Evolutionary conservation across 345 rosid species (phyloP).

Genomic region (Eucalyptus decipiens): DNA sequence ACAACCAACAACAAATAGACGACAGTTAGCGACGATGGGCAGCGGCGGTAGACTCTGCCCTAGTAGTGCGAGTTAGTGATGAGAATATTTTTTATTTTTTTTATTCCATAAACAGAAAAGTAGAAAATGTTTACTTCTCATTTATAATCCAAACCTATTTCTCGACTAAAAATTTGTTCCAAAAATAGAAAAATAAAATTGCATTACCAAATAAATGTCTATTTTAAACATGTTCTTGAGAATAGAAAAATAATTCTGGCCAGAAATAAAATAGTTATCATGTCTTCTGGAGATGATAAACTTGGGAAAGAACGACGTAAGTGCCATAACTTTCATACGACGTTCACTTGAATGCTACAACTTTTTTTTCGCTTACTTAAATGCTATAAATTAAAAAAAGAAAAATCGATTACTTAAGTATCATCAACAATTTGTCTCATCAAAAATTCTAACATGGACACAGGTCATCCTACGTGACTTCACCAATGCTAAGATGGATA

Average conservation of each 20-base stretch:
- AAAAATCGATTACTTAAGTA: too few species aligned
- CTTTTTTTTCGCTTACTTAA: too few species aligned
- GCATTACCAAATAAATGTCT: accelerated
- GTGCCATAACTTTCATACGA: accelerated
- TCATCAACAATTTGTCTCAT: accelerated
- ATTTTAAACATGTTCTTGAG: too few species aligned
- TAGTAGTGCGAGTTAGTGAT: accelerated
- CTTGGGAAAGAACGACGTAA: accelerated
- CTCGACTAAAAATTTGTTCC: accelerated
- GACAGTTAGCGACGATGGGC: accelerated
- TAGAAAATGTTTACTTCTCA: accelerated
- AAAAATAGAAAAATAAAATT: too few species aligned
- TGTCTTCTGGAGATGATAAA: accelerated
- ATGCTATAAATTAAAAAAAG: accelerated
- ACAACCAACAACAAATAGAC: accelerated
- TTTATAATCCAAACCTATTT: too few species aligned
- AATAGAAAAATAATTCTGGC: accelerated
- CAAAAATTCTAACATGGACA: accelerated
- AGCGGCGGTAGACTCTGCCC: accelerated
- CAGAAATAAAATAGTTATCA: too few species aligned
- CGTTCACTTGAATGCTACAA: accelerated
- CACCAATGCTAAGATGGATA: accelerated
- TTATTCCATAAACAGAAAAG: too few species aligned
- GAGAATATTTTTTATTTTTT: too few species aligned
- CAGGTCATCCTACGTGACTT: accelerated